phyloP scores from a whole-genome alignment of 1,139 yeast species.

The Hemisphaericaspora xylanilytica region DNA sequence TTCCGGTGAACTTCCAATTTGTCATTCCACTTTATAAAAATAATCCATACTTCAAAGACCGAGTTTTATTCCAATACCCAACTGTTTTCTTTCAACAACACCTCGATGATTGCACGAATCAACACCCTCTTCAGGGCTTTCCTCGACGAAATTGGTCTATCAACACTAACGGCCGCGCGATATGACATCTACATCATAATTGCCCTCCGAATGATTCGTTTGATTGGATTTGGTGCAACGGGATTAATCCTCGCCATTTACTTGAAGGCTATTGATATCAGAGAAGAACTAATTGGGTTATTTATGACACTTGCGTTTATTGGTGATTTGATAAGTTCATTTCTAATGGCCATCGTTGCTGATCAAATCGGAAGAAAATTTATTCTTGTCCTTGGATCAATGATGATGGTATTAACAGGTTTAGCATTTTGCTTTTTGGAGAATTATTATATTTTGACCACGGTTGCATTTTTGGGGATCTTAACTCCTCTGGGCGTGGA shows the following conservation, averaged over 20 bases:
- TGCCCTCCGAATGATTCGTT: slow-evolving; percentile 33
- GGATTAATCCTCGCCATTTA: slow-evolving; percentile 40
- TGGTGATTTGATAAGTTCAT: slow-evolving; percentile 39
- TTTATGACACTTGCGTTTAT: slow-evolving; percentile 38
- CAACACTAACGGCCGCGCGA: slow-evolving; percentile 24
- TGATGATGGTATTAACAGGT: slow-evolving; percentile 32
- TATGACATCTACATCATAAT: slow-evolving; percentile 32
- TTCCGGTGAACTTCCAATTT: too few species aligned
- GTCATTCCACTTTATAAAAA: too few species aligned
- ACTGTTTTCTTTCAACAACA: too few species aligned
- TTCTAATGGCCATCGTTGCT: slow-evolving; percentile 30
- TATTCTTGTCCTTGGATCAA: slow-evolving; percentile 27
- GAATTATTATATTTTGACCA: slow-evolving; percentile 22
- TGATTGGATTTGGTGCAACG: slow-evolving; percentile 42
- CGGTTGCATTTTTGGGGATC: slow-evolving; percentile 32
- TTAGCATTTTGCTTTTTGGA: slow-evolving; percentile 23
- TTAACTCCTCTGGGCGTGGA: slow-evolving; percentile 45
- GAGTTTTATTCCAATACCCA: too few species aligned
- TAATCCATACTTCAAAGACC: too few species aligned
- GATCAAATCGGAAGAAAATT: slow-evolving; percentile 36
- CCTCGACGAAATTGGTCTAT: slow-evolving; percentile 26
- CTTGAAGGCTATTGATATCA: slow-evolving; percentile 30
- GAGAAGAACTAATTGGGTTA: slow-evolving; percentile 33
- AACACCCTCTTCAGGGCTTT: slow-evolving; percentile 8
- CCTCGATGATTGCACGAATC: neutral